Evolutionary conservation across 192 early-diverging fungal species (phyloP).

Genomic region (Coemansia sp.): DNA sequence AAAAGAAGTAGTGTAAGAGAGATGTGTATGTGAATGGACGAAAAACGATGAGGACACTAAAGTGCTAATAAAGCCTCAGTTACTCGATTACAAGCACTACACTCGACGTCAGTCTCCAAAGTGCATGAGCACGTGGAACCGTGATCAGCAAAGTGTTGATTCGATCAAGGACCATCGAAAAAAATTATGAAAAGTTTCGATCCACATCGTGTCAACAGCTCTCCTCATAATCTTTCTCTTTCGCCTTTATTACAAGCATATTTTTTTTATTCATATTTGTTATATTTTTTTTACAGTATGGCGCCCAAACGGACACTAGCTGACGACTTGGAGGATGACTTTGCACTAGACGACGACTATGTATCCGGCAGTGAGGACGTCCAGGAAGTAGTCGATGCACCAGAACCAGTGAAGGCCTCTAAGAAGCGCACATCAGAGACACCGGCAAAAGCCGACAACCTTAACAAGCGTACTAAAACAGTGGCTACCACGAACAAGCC

Average conservation of each 20-base stretch:
- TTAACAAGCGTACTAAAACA: background rate
- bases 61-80: background rate
- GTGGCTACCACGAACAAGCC: background rate
- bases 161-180: conserved; percentile 7
- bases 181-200: conserved; percentile 2
- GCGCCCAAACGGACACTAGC: conserved; percentile 19
- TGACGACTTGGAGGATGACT: conserved; percentile 52
- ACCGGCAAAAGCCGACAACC: conserved; percentile 3
- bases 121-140: background rate
- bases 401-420: background rate
- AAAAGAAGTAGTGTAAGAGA: background rate
- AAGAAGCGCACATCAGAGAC: conserved; percentile 13
- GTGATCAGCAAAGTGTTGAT: background rate
- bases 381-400: background rate
- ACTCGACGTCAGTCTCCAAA: background rate
- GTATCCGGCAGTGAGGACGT: background rate
- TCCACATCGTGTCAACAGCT: background rate
- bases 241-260: background rate
- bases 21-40: background rate
- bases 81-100: no score
- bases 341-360: conserved; percentile 41
- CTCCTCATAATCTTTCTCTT: background rate
- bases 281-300: background rate
- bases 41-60: background rate
- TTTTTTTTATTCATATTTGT: background rate